phyloP scores from a whole-genome alignment of 345 rosid genomes.

The Brassica carinata region DNA sequence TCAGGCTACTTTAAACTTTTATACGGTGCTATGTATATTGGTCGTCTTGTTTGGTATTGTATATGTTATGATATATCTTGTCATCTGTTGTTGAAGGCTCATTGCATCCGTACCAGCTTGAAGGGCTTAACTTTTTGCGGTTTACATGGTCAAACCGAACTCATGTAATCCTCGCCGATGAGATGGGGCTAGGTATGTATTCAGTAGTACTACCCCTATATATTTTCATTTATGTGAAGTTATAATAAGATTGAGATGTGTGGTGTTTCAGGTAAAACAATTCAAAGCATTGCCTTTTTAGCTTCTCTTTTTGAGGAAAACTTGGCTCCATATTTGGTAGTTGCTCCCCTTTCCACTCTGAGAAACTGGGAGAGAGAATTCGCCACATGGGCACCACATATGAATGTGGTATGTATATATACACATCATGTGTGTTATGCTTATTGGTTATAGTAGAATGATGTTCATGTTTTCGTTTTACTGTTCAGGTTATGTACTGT shows the following conservation, averaged over 20 bases:
- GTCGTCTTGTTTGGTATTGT: slow-evolving; percentile 15
- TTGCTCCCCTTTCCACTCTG: slow-evolving; percentile 94
- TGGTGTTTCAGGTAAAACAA: slow-evolving; percentile 72
- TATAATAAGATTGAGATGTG: slow-evolving; percentile 16
- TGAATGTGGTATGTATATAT: slow-evolving; percentile 79
- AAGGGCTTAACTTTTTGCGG: slow-evolving; percentile 83
- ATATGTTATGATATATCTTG: slow-evolving; percentile 7
- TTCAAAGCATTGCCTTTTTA: slow-evolving; percentile 88
- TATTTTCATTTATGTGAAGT: neutral
- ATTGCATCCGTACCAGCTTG: slow-evolving; percentile 82
- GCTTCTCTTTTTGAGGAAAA: slow-evolving; percentile 77
- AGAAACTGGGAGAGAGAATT: slow-evolving; percentile 93
- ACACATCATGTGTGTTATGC: neutral
- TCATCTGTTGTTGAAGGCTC: slow-evolving; percentile 54
- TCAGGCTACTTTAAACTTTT: slow-evolving; percentile 5
- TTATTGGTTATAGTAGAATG: slow-evolving; percentile 8
- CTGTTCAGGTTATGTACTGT: slow-evolving; percentile 74
- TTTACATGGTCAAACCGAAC: slow-evolving; percentile 84
- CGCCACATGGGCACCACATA: slow-evolving; percentile 91
- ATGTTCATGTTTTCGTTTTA: neutral
- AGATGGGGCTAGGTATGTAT: slow-evolving; percentile 87
- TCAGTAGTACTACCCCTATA: neutral
- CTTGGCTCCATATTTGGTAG: slow-evolving; percentile 64
- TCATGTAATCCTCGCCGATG: slow-evolving; percentile 92
- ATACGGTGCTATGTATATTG: slow-evolving; percentile 6